Evolutionary conservation across 768 basidiomycete species (phyloP).

Genomic region (Phaeotremella skinneri): DNA sequence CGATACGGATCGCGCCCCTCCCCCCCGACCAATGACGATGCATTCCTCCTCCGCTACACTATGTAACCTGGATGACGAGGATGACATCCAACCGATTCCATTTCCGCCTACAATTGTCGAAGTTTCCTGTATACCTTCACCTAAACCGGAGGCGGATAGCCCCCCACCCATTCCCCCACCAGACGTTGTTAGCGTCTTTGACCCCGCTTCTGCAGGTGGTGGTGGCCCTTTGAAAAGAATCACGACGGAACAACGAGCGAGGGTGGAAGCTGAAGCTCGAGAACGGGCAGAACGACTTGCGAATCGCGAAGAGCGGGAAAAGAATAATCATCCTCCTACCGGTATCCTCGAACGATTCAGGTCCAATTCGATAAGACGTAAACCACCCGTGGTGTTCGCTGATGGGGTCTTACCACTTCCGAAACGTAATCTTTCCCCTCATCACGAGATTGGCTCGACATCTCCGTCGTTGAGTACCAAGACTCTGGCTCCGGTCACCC

Average conservation of each 20-base stretch:
- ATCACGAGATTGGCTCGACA: neutral
- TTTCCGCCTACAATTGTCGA: conserved; percentile 1
- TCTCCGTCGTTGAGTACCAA: neutral
- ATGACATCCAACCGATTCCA: neutral
- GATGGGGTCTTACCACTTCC: neutral
- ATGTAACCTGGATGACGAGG: neutral
- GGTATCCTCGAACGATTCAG: conserved; percentile 26
- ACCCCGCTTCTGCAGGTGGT: conserved; percentile 35
- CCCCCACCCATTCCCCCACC: conserved; percentile 6
- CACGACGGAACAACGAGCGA: conserved; percentile 23
- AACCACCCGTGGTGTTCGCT: neutral
- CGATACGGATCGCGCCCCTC: neutral
- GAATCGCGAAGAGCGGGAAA: neutral
- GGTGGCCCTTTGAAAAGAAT: conserved; percentile 33
- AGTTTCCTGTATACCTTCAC: neutral
- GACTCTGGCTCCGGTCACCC: neutral
- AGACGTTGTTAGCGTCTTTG: conserved; percentile 26
- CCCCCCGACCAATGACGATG: conserved; percentile 1
- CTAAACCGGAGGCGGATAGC: neutral
- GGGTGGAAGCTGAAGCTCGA: conserved; percentile 17
- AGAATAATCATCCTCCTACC: neutral
- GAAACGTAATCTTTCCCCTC: neutral
- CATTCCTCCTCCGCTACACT: conserved; percentile 6
- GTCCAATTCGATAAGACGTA: conserved; percentile 5
- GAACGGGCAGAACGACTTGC: conserved; percentile 14